These are phyloP conservation scores for Saksenaea vasiformis DNA, from an alignment of 371 early-diverging fungal genomes.

Conservation along the genomic window DNA sequence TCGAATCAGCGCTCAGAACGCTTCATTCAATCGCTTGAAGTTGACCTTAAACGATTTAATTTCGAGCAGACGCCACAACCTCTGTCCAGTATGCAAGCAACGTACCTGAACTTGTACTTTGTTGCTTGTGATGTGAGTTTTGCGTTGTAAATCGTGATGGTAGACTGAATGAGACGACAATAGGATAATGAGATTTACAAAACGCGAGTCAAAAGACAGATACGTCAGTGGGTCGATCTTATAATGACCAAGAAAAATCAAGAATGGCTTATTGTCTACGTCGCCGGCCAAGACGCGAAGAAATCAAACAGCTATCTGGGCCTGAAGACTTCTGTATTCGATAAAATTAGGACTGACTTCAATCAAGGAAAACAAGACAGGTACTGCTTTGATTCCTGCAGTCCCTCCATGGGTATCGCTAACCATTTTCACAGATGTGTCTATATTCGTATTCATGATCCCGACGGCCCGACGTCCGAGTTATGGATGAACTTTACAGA, in stretches of 20 bases:
- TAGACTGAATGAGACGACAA: not conserved
- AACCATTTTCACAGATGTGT: slow-evolving; percentile 44
- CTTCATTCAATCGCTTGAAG: slow-evolving; percentile 61
- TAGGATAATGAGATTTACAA: slow-evolving; percentile 88
- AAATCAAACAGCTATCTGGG: slow-evolving; percentile 65
- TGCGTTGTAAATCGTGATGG: not conserved
- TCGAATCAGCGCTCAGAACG: slow-evolving; percentile 68
- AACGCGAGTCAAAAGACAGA: slow-evolving; percentile 68
- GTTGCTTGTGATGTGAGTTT: slow-evolving; percentile 75
- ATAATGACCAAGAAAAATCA: slow-evolving; percentile 80
- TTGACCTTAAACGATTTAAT: slow-evolving; percentile 69
- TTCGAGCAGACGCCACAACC: slow-evolving; percentile 56
- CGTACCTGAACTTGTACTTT: slow-evolving; percentile 80
- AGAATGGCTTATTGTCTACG: slow-evolving; percentile 92
- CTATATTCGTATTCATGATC: slow-evolving; percentile 60
- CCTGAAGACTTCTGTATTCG: slow-evolving; percentile 74
- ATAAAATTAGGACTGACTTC: slow-evolving; percentile 89
- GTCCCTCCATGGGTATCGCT: not conserved
- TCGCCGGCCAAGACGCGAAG: slow-evolving; percentile 70
- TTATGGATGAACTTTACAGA: slow-evolving; percentile 78
- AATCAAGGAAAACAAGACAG: slow-evolving; percentile 73
- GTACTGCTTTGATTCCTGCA: slow-evolving; percentile 20
- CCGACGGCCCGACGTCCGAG: slow-evolving; percentile 66
- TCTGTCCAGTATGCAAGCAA: slow-evolving; percentile 62
- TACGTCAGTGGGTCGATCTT: slow-evolving; percentile 82